Evolutionary conservation across 257 asterid species (phyloP).

Genomic region (Perilla frutescens): DNA sequence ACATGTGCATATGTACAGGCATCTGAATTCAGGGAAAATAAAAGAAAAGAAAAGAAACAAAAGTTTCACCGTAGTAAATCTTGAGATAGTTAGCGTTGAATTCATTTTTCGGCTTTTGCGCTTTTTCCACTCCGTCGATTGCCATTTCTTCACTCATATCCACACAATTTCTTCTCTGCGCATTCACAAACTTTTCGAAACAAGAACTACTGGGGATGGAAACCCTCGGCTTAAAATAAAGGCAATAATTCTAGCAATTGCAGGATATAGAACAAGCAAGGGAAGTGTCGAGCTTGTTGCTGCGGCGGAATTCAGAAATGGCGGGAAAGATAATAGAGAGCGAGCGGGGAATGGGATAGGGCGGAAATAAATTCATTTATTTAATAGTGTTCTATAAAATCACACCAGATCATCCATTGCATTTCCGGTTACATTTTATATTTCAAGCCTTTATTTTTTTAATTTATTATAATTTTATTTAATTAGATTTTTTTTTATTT

Average conservation of each 20-base stretch:
- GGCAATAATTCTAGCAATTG: not conserved
- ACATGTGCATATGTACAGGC: no score
- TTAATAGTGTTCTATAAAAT: no score
- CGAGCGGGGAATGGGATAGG: not conserved
- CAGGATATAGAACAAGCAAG: not conserved
- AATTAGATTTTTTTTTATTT: no score
- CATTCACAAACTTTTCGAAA: constrained; percentile 36
- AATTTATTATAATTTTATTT: no score
- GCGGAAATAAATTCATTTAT: no score
- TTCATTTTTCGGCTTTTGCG: constrained; percentile 36
- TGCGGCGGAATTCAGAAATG: constrained; percentile 10
- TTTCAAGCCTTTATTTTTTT: no score
- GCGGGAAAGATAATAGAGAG: constrained; percentile 36
- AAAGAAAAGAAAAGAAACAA: not conserved
- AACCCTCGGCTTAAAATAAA: constrained; percentile 1
- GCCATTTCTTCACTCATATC: constrained; percentile 61
- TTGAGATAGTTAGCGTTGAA: constrained; percentile 75
- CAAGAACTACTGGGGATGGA: not conserved
- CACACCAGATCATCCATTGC: no score
- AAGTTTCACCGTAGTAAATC: constrained; percentile 64
- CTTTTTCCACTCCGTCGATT: constrained; percentile 57
- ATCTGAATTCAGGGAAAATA: not conserved
- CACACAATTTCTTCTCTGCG: constrained; percentile 49
- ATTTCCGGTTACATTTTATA: no score
- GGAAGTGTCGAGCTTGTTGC: not conserved